Evolutionary conservation across 1,139 yeast genomes (phyloP).

Genomic region (Yamadazyma triangularis): DNA sequence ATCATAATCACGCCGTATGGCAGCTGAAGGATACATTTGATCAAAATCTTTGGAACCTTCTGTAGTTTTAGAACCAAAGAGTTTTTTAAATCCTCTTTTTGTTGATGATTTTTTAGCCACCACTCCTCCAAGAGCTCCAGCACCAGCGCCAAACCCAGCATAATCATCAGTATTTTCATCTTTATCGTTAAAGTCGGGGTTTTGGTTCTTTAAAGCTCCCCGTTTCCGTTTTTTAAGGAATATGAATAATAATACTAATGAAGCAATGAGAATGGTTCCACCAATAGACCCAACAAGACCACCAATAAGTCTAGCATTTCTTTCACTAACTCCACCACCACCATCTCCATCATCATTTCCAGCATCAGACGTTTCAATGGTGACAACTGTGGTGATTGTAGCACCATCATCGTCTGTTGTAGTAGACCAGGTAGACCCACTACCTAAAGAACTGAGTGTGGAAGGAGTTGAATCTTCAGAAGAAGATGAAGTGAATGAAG

Average conservation of each 20-base stretch:
- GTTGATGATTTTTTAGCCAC: constrained; percentile 5
- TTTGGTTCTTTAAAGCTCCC: constrained; percentile 33
- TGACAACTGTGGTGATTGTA: constrained; percentile 39
- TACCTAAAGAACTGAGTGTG: constrained; percentile 6
- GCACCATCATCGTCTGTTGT: constrained; percentile 28
- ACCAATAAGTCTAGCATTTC: constrained; percentile 39
- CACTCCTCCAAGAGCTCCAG: constrained; percentile 2
- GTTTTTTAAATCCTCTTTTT: constrained; percentile 24
- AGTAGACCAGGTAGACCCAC: constrained; percentile 16
- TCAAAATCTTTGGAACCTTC: constrained; percentile 6
- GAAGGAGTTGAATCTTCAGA: background rate
- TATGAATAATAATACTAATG: constrained; percentile 32
- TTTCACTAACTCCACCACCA: constrained; percentile 15
- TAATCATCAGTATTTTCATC: constrained; percentile 11
- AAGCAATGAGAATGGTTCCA: constrained; percentile 40
- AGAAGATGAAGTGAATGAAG: background rate
- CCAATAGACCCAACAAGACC: constrained; percentile 48
- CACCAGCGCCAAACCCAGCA: constrained; percentile 1
- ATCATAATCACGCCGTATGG: constrained; percentile 1
- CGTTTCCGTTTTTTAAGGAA: constrained; percentile 30
- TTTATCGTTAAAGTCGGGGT: constrained; percentile 41
- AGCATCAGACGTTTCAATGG: constrained; percentile 33
- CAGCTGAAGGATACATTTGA: constrained; percentile 8
- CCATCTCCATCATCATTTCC: constrained; percentile 5
- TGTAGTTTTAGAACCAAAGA: constrained; percentile 25